Percentiles rank a stretch among this genome's conserved stretches.
Conservation (phyloP, 306 rosid genomes). For the Cucurbita pepo region DNA sequence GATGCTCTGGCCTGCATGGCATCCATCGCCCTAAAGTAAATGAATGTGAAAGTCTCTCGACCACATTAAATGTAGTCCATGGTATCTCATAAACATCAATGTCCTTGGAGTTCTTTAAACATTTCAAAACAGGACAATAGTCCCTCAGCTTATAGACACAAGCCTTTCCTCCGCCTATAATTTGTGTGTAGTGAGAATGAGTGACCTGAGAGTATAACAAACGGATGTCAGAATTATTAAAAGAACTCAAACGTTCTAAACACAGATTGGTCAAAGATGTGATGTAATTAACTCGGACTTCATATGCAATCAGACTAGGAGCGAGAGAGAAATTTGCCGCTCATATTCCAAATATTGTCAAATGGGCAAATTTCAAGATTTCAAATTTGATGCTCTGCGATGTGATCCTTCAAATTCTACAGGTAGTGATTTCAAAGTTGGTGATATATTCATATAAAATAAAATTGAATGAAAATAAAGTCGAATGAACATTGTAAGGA, state of each 20-base stretch:
- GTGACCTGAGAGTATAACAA: constrained; percentile 28
- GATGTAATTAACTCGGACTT: neutral
- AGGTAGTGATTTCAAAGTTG: no score
- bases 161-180: constrained; percentile 42
- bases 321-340: neutral
- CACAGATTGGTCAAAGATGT: neutral
- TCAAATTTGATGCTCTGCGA: neutral
- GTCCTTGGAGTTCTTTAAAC: constrained; percentile 31
- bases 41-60: constrained; percentile 53
- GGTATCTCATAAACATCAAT: constrained; percentile 68
- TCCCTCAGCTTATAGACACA: constrained; percentile 48
- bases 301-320: neutral
- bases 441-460: no score
- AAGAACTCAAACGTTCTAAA: neutral
- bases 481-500: no score
- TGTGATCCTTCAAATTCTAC: no score
- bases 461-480: no score
- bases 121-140: constrained; percentile 34
- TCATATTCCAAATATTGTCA: neutral
- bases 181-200: constrained; percentile 70
- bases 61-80: constrained; percentile 57
- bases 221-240: neutral
- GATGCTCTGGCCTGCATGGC: constrained; percentile 63
- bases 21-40: constrained; percentile 34
- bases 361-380: neutral